Base-by-base conservation (phyloP, 2,329 filamentous ascomycete genomes). In the Talaromyces sp. region DNA sequence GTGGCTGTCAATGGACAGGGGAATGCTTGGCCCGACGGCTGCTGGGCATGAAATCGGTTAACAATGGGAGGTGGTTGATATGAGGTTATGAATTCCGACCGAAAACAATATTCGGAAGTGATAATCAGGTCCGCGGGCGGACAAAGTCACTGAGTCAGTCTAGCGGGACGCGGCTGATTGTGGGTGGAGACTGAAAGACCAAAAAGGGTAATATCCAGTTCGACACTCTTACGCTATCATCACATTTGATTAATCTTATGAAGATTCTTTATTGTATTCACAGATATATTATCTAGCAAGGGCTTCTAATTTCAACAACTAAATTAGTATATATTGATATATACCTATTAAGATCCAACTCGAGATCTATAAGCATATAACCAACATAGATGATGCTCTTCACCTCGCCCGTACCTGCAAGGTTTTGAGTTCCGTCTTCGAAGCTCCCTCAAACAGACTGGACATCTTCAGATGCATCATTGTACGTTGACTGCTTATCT, bases 361-460 rank as follows among this genome's bases (percentile, higher is more conserved):
- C n/a, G 27, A 10, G 28, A 55, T 60, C 28, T 60, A 60, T 27
- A n/a, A 30, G 9, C 14, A 31, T 10, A 18, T 60, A 4, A 34
- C 27, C 5, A 60, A 60, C n/a, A 60, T 60, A 1, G 57, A 60
- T 33, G 57, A 60, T 23, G 57, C 57, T 27, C 51, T 60, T 16
- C 57, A 60, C 10, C 57, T 60, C 42, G 57, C 34, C n/a, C 57
- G 57, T 31, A 28, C 23, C 6, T 60, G 57, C 51, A 60, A 47
- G 18, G 10, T 23, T 8, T 27, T 60, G 33, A 31, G 34, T 30
- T 5, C 42, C 27, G 51, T 55, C n/a, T 23, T 30, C 1, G 36
- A 60, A 14, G 8, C 27, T 27, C 7, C 28, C 2, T 5, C 18
- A 4, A 34, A 47, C 44, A 50, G 57, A 16, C 7, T 55, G 34